Conservation (phyloP, 371 early-diverging fungal genomes). For the Nosema muscidifuracis region DNA sequence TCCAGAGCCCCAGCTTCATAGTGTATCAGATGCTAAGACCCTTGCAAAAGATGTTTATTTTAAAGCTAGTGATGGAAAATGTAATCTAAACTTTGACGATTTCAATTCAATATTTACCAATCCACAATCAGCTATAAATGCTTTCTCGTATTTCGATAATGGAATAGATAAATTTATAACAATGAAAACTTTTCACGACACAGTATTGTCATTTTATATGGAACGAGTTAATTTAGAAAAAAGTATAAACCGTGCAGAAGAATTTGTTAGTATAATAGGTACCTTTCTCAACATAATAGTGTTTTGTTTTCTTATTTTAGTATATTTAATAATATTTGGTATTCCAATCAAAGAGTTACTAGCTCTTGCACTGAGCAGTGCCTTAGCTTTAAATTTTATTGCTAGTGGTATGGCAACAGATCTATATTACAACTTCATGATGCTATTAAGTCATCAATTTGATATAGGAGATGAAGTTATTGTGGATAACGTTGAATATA, state of each 20-base stretch:
- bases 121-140: constrained; percentile 56
- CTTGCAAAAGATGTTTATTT: constrained; percentile 60
- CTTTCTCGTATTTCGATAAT: constrained; percentile 60
- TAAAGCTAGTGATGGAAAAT: constrained; percentile 44
- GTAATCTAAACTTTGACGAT: constrained; percentile 50
- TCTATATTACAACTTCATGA: constrained; percentile 53
- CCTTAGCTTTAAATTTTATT: constrained; percentile 59
- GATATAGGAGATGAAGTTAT: constrained; percentile 64
- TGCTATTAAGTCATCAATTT: constrained; percentile 63
- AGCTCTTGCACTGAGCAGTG: constrained; percentile 57
- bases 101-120: constrained; percentile 60
- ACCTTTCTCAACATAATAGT: constrained; percentile 42
- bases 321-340: constrained; percentile 59
- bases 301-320: constrained; percentile 40
- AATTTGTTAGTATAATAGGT: constrained; percentile 54
- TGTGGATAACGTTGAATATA: constrained; percentile 54
- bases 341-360: constrained; percentile 55
- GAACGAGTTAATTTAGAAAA: constrained; percentile 59
- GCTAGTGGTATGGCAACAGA: constrained; percentile 54
- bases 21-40: constrained; percentile 50
- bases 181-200: constrained; percentile 62
- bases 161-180: constrained; percentile 42
- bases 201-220: constrained; percentile 58
- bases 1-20: constrained; percentile 52
- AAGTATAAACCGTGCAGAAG: constrained; percentile 40